Evolutionary conservation across 495 filamentous ascomycete species (phyloP).

Genomic region (Tuber magnatum): DNA sequence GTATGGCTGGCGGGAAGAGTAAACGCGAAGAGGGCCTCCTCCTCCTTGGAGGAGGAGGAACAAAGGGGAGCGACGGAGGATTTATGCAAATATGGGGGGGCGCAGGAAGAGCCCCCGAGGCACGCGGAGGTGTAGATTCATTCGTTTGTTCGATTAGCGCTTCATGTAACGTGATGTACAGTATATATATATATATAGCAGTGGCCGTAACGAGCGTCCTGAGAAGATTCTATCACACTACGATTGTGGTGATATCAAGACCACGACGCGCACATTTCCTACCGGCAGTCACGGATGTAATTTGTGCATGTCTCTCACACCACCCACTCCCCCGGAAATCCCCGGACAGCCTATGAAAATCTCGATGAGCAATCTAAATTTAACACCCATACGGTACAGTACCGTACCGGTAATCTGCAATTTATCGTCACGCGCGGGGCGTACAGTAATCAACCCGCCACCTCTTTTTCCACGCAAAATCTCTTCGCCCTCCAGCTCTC

Average conservation of each 20-base stretch:
- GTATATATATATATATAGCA: not conserved
- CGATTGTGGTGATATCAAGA: not conserved
- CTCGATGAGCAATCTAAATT: not conserved
- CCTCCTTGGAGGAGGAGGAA: not conserved
- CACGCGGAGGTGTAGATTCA: conserved; percentile 18
- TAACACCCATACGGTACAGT: not conserved
- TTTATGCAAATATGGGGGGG: conserved; percentile 28
- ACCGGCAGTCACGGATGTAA: not conserved
- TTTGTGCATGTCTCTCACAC: not conserved
- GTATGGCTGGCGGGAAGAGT: conserved; percentile 57
- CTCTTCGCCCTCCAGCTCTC: not conserved
- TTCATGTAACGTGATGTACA: not conserved
- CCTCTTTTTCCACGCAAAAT: not conserved
- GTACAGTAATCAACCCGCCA: not conserved
- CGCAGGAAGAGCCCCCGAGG: conserved; percentile 30
- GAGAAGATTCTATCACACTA: not conserved
- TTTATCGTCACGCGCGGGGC: not conserved
- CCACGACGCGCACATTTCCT: not conserved
- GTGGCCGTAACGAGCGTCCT: not conserved
- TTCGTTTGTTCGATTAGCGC: not conserved
- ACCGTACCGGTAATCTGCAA: not conserved
- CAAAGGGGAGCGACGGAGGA: no score
- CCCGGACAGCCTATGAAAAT: not conserved
- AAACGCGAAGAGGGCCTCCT: conserved; percentile 39
- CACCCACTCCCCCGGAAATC: not conserved